Evolutionary conservation across 768 basidiomycete genomes (phyloP).

Genomic region (Omphalotus guepiniiformis): DNA sequence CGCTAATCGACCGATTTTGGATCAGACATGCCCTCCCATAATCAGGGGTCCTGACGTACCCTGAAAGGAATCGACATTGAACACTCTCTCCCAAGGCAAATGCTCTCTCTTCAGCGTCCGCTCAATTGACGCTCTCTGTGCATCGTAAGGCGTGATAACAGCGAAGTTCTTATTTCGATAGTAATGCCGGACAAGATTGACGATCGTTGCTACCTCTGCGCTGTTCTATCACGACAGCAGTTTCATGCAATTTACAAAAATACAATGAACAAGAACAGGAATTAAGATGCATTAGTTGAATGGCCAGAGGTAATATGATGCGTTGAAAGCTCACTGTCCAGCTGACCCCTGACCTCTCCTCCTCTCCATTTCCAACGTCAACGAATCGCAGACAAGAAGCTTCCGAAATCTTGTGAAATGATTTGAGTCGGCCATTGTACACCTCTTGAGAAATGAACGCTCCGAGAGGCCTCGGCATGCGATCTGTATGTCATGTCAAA

Average conservation of each 20-base stretch:
- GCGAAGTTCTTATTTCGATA: conserved; percentile 37
- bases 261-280: too few species aligned
- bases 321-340: conserved; percentile 29
- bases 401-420: conserved; percentile 33
- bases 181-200: conserved; percentile 43
- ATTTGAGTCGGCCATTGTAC: conserved; percentile 50
- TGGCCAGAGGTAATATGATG: conserved; percentile 15
- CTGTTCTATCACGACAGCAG: too few species aligned
- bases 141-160: conserved; percentile 75
- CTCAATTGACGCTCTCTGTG: conserved; percentile 56
- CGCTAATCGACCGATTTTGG: too few species aligned
- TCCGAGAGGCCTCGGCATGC: conserved; percentile 54
- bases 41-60: too few species aligned
- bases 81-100: conserved; percentile 55
- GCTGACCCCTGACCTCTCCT: conserved; percentile 27
- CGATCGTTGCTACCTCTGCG: conserved; percentile 43
- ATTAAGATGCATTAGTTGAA: conserved; percentile 43
- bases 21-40: too few species aligned
- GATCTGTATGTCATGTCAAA: too few species aligned
- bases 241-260: too few species aligned
- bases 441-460: conserved; percentile 48
- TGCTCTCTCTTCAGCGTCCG: conserved; percentile 38
- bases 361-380: conserved; percentile 36
- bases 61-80: conserved; percentile 80
- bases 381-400: conserved; percentile 40